Conservation (phyloP, 208 protist species). For the Spongospora subterranea region DNA sequence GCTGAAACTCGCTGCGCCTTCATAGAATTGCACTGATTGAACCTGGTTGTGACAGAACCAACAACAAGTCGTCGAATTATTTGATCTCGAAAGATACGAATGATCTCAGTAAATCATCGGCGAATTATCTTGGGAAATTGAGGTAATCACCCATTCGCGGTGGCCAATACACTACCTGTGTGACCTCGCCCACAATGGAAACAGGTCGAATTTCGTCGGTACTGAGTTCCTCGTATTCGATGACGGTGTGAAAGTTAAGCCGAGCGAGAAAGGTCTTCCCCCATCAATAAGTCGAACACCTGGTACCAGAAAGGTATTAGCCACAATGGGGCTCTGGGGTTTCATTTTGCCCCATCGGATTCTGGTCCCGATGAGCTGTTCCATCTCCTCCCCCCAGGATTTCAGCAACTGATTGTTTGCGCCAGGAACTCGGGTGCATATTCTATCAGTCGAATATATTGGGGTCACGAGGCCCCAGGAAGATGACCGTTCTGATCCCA, state of each 20-base stretch:
- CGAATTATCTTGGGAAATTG: constrained; percentile 76
- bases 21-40: not conserved
- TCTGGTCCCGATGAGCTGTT: too few species aligned
- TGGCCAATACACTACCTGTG: too few species aligned
- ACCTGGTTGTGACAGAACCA: not conserved
- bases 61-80: constrained; percentile 79
- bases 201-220: constrained; percentile 74
- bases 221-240: constrained; percentile 79
- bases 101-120: constrained; percentile 68
- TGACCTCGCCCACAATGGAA: not conserved
- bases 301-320: too few species aligned
- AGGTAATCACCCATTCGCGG: too few species aligned
- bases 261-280: too few species aligned
- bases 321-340: too few species aligned
- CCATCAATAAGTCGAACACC: too few species aligned
- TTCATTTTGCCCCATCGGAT: too few species aligned
- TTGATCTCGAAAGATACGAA: constrained; percentile 73
- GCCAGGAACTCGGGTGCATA: constrained; percentile 70
- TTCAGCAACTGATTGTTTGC: too few species aligned
- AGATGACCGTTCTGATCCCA: constrained; percentile 78
- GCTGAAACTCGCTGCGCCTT: not conserved
- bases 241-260: constrained; percentile 72
- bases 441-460: constrained; percentile 79
- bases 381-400: too few species aligned
- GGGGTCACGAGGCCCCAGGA: constrained; percentile 76